Percentiles rank a stretch among this genome's conserved stretches.
Conservation (phyloP, 208 protist species). For the Phytomonas sp. region DNA sequence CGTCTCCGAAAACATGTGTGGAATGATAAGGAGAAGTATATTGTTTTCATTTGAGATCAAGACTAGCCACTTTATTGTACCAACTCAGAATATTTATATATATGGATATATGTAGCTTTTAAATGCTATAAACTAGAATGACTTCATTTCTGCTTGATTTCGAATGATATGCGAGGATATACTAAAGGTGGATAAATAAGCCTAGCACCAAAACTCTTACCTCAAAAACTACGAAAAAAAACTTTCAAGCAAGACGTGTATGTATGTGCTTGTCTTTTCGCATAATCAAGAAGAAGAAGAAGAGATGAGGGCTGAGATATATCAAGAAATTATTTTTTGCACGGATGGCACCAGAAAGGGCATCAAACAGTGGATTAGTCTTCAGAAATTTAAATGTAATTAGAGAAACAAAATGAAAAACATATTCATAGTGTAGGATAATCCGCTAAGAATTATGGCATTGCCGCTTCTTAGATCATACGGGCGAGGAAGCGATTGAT, state of each 20-base stretch:
- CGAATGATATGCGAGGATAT: too few species aligned
- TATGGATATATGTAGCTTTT: too few species aligned
- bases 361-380: neutral
- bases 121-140: too few species aligned
- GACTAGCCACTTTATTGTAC: too few species aligned
- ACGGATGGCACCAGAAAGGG: neutral
- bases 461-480: slow-evolving; percentile 92
- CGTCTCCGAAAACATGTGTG: too few species aligned
- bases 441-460: neutral
- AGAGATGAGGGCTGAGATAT: neutral
- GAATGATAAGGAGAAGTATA: too few species aligned
- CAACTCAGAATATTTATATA: too few species aligned
- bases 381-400: neutral
- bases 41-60: too few species aligned
- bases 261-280: neutral
- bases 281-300: neutral
- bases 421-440: neutral
- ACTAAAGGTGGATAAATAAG: too few species aligned
- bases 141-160: too few species aligned
- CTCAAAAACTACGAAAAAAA: neutral
- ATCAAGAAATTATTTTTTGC: neutral
- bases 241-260: too few species aligned
- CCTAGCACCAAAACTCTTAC: neutral
- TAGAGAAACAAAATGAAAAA: slow-evolving; percentile 1
- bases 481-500: slow-evolving; percentile 97